Percentiles rank a stretch among this genome's conserved stretches.
Conservation (phyloP, 73 alveolate species). For the Paramecium pentaurelia region DNA sequence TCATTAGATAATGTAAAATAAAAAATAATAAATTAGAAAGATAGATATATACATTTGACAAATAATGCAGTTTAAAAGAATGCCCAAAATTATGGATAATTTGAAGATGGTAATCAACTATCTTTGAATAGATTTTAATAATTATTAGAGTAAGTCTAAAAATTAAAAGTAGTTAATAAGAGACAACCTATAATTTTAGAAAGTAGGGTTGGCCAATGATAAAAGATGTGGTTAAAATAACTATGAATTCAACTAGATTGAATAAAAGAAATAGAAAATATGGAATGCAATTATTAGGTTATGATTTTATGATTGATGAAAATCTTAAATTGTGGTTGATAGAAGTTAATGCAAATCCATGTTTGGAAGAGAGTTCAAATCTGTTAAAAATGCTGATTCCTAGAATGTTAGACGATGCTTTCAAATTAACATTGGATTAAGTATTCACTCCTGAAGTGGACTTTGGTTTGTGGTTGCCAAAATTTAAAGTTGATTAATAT, state of each 20-base stretch:
- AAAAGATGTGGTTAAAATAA: slow-evolving; percentile 63
- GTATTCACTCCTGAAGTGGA: slow-evolving; percentile 40
- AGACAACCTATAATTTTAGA: slow-evolving; percentile 53
- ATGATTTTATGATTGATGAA: slow-evolving; percentile 95
- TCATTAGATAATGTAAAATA: slow-evolving; percentile 65
- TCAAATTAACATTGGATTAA: slow-evolving; percentile 77
- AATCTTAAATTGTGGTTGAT: slow-evolving; percentile 84
- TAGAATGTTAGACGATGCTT: slow-evolving; percentile 89
- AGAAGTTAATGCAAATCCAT: slow-evolving; percentile 97
- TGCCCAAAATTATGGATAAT: slow-evolving; percentile 80
- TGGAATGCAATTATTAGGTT: slow-evolving; percentile 94
- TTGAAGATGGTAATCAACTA: slow-evolving; percentile 92
- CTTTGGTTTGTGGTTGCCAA: not conserved
- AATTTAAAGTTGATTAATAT: slow-evolving; percentile 29
- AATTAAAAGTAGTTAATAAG: slow-evolving; percentile 41
- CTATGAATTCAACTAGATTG: slow-evolving; percentile 77
- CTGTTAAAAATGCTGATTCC: slow-evolving; percentile 76
- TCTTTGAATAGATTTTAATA: slow-evolving; percentile 75
- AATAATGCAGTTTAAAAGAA: slow-evolving; percentile 93
- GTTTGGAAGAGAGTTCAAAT: slow-evolving; percentile 87
- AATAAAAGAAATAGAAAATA: slow-evolving; percentile 74
- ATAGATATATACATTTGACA: slow-evolving; percentile 87
- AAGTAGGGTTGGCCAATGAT: slow-evolving; percentile 70
- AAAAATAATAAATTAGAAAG: slow-evolving; percentile 41
- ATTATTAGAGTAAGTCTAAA: slow-evolving; percentile 57